Percentiles rank a stretch among this genome's conserved stretches.
phyloP scores from a whole-genome alignment of 2,329 filamentous ascomycete species.

The Pseudofabraea citricarpa region DNA sequence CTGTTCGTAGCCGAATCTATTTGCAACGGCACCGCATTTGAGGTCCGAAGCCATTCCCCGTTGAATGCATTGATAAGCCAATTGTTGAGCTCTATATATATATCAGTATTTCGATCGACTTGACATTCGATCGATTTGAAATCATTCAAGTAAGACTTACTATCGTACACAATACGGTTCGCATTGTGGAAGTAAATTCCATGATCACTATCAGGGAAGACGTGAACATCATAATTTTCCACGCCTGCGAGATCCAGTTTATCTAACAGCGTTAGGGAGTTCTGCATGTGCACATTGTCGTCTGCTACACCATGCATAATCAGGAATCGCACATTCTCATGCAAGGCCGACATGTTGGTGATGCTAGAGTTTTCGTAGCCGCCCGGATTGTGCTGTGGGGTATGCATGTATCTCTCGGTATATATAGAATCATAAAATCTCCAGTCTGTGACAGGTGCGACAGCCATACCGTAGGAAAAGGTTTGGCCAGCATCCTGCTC shows the following conservation, averaged over 20 bases:
- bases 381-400: constrained; percentile 70
- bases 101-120: constrained; percentile 31
- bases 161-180: constrained; percentile 86
- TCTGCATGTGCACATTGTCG: constrained; percentile 97
- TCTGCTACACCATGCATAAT: constrained; percentile 96
- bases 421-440: constrained; percentile 92
- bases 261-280: constrained; percentile 82
- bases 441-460: constrained; percentile 98
- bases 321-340: constrained; percentile 78
- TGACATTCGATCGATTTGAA: no score
- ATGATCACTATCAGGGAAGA: constrained; percentile 96
- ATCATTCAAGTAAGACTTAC: no score
- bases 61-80: constrained; percentile 99
- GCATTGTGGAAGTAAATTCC: constrained; percentile 93
- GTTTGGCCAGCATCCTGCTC: constrained; percentile 86
- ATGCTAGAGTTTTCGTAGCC: constrained; percentile 78
- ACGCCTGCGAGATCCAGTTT: constrained; percentile 75
- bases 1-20: constrained; percentile 20
- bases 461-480: constrained; percentile 96
- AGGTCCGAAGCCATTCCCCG: constrained; percentile 72
- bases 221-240: constrained; percentile 93
- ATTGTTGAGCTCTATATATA: constrained; percentile 63
- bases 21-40: constrained; percentile 25
- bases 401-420: constrained; percentile 97
- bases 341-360: constrained; percentile 67